These are phyloP conservation scores for Cryphonectria naterciae DNA, from an alignment of 2,329 filamentous ascomycete species.

Conservation along the genomic window DNA sequence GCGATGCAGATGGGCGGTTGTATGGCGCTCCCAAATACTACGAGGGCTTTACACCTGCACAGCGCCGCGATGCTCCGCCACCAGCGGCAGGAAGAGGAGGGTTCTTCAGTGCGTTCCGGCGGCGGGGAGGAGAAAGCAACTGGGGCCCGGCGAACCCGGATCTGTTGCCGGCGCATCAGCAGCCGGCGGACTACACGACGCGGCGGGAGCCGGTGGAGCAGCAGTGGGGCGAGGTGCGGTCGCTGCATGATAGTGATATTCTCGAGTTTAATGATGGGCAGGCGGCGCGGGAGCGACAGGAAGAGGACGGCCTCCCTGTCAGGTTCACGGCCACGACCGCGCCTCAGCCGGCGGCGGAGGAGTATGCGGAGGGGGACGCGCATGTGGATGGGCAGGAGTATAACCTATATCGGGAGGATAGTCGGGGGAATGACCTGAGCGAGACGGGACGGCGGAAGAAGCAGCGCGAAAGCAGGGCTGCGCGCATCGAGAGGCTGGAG, in stretches of 20 bases:
- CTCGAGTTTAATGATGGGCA: conserved; percentile 30
- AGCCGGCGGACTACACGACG: conserved; percentile 25
- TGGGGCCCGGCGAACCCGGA: conserved; percentile 23
- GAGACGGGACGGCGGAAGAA: conserved; percentile 19
- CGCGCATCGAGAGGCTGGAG: conserved; percentile 25
- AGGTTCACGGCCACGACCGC: conserved; percentile 28
- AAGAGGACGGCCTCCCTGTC: conserved; percentile 13
- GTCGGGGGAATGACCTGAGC: conserved; percentile 13
- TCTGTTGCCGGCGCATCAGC: conserved; percentile 26
- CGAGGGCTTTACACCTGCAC: conserved; percentile 21
- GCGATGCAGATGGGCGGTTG: conserved; percentile 28
- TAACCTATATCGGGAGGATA: conserved; percentile 24
- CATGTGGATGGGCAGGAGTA: conserved; percentile 21
- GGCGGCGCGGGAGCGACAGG: conserved; percentile 24
- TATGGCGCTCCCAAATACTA: conserved; percentile 24
- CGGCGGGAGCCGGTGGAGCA: conserved; percentile 22
- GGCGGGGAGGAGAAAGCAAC: not conserved
- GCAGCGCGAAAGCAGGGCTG: conserved; percentile 26
- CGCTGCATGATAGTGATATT: conserved; percentile 27
- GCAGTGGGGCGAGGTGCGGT: conserved; percentile 30
- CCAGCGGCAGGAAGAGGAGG: not conserved
- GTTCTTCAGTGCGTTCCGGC: conserved; percentile 9
- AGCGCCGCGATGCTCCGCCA: conserved; percentile 22
- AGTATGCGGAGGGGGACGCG: conserved; percentile 27
- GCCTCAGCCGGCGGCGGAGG: conserved; percentile 27